Evolutionary conservation across 768 basidiomycete genomes (phyloP), one percentile per base, ranked within the genome.

Genomic region (Pleurotus eryngii): DNA sequence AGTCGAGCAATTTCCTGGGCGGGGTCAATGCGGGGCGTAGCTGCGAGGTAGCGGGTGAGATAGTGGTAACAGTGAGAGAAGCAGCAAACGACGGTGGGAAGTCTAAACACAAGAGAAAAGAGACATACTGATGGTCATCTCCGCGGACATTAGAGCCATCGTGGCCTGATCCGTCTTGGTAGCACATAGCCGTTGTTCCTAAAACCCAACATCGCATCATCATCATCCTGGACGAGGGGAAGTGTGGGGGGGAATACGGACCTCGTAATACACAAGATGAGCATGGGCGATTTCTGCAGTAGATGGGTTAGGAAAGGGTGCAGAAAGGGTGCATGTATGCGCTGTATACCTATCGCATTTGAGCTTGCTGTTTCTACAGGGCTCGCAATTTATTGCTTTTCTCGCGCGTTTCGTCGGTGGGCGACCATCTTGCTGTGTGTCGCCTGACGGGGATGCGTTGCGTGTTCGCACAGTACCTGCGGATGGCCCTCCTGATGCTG

Each of bases 351-450:
- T 85, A 72, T 93, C 91, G 75, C 91, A 93, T 73, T 93, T 92
- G 64, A 92, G 83, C 73, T 92, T 91, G 77, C 86, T 89, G 64
- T 85, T 87, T 67, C 91, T 80, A 74, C 91, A 93, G 2, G 91
- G 91, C 64, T 91, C 90, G 67, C 91, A 93, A 73, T 93, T 93
- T 63, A 93, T 91, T 15, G 91, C 90, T 67, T 92, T 92, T 58
- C 91, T 79, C 0, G 91, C 87, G 46, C 91, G 85, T 71, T 92
- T 93, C 20, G 89, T 84, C 2, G 89, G 88, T 0, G 86, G 86
- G 0, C 84, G 77, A 22, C 80, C 77, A 66, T 87, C 85, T 47
- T 72, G 70, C 54, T 77, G 83, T 26, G 59, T 60, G 57, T 47
- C 17, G 17, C 18, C 15, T 4, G 55, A 39, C 37, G 20, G 51